These are phyloP conservation scores for Thelephora aurantiotincta DNA, from an alignment of 768 basidiomycete genomes.

Conservation along the genomic window DNA sequence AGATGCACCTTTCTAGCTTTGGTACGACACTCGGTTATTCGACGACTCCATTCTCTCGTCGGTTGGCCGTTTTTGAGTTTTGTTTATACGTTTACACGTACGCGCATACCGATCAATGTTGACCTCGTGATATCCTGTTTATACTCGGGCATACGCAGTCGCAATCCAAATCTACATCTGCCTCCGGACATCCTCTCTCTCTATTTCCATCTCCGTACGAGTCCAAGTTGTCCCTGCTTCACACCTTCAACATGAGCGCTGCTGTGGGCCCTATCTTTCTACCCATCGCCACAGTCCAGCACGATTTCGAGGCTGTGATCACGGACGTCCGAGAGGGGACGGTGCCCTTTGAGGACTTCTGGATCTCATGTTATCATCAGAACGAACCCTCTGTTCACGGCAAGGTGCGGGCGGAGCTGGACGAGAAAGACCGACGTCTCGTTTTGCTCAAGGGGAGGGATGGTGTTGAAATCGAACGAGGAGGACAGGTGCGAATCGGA, in stretches of 20 bases:
- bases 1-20: no score
- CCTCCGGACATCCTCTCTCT: no score
- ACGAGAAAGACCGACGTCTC: conserved; percentile 36
- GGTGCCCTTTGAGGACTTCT: conserved; percentile 46
- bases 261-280: conserved; percentile 13
- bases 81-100: no score
- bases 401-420: conserved; percentile 38
- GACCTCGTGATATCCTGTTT: no score
- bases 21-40: no score
- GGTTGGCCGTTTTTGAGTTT: no score
- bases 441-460: conserved; percentile 32
- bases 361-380: conserved; percentile 59
- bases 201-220: no score
- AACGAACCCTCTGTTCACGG: conserved; percentile 47
- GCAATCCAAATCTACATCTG: no score
- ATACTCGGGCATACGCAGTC: no score
- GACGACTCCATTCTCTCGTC: no score
- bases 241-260: background rate
- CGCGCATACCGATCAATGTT: no score
- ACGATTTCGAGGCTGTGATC: conserved; percentile 42
- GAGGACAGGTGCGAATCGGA: conserved; percentile 19
- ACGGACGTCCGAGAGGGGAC: conserved; percentile 48
- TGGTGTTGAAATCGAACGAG: conserved; percentile 29
- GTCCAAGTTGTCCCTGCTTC: no score
- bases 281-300: conserved; percentile 45